phyloP scores from a whole-genome alignment of 108 stramenopile species.

The Fragilaria radians region DNA sequence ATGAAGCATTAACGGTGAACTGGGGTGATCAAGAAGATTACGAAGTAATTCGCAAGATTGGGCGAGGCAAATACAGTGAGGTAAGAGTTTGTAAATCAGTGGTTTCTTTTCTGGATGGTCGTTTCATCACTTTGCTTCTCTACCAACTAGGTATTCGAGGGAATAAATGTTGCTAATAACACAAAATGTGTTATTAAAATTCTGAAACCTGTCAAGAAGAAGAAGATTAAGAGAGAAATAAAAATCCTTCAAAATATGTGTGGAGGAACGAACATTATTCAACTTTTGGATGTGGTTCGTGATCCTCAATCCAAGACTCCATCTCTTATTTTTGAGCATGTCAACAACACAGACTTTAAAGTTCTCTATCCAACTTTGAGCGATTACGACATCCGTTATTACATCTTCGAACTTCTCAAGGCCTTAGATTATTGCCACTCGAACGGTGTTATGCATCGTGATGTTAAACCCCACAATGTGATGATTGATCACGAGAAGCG shows the following conservation, averaged over 20 bases:
- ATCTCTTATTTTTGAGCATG: constrained; percentile 97
- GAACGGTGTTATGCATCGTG: constrained; percentile 99
- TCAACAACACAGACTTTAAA: constrained; percentile 99
- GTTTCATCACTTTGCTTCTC: neutral
- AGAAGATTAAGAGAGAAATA: constrained; percentile 99
- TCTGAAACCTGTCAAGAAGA: constrained; percentile 99
- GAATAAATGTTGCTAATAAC: constrained; percentile 91
- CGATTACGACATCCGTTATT: constrained; percentile 99
- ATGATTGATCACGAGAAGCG: constrained; percentile 99
- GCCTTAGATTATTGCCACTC: constrained; percentile 99
- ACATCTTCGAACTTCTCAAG: constrained; percentile 98
- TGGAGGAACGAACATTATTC: constrained; percentile 99
- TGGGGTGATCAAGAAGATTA: constrained; percentile 99
- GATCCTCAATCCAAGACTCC: constrained; percentile 99
- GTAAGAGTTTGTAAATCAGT: constrained; percentile 21
- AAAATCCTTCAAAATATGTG: constrained; percentile 99
- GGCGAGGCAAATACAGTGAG: constrained; percentile 98
- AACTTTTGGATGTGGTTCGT: constrained; percentile 97
- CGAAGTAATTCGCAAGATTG: constrained; percentile 98
- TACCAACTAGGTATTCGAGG: constrained; percentile 85
- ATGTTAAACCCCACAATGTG: constrained; percentile 99
- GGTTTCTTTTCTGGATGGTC: neutral
- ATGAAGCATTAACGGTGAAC: constrained; percentile 95
- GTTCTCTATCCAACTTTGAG: constrained; percentile 96
- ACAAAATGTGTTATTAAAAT: constrained; percentile 99